Percentiles rank a stretch among this genome's conserved stretches.
These are phyloP conservation scores for Harringtonia lauricola DNA, from an alignment of 2,329 filamentous ascomycete species.

Conservation along the genomic window DNA sequence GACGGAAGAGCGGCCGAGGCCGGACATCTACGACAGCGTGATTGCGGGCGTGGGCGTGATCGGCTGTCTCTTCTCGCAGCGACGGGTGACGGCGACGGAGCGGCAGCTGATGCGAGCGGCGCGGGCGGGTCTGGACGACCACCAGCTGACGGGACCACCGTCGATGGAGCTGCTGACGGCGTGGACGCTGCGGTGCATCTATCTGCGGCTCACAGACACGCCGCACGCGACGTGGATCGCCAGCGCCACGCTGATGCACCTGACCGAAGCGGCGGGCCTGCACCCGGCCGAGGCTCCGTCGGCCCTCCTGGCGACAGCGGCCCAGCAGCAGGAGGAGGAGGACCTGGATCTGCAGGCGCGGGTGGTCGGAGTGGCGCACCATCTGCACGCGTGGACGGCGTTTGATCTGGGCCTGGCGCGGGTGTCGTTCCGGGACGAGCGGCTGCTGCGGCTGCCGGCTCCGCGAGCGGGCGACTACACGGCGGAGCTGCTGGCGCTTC, in stretches of 20 bases:
- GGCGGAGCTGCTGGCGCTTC: constrained; percentile 36
- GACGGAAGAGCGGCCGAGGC: constrained; percentile 12
- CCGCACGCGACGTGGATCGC: constrained; percentile 47
- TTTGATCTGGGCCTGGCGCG: constrained; percentile 46
- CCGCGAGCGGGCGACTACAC: constrained; percentile 29
- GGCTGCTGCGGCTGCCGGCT: constrained; percentile 25
- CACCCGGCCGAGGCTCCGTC: constrained; percentile 26
- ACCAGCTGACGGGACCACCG: constrained; percentile 20
- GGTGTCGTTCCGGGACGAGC: constrained; percentile 31
- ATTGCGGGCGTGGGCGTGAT: constrained; percentile 44
- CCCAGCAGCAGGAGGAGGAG: constrained; percentile 17
- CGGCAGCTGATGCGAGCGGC: constrained; percentile 28
- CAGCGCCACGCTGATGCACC: constrained; percentile 45
- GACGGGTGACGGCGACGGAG: constrained; percentile 28
- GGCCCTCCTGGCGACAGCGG: constrained; percentile 15
- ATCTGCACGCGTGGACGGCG: constrained; percentile 48
- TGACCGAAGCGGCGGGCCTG: constrained; percentile 41
- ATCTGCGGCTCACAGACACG: constrained; percentile 39
- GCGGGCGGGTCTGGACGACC: constrained; percentile 26
- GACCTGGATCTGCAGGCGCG: constrained; percentile 12
- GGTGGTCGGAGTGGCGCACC: constrained; percentile 39
- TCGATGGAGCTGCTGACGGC: constrained; percentile 29
- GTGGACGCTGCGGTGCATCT: constrained; percentile 42
- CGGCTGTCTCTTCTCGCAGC: constrained; percentile 37
- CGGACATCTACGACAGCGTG: constrained; percentile 32